phyloP scores from a whole-genome alignment of 208 protist genomes.

The Wallacemonas sp. region DNA sequence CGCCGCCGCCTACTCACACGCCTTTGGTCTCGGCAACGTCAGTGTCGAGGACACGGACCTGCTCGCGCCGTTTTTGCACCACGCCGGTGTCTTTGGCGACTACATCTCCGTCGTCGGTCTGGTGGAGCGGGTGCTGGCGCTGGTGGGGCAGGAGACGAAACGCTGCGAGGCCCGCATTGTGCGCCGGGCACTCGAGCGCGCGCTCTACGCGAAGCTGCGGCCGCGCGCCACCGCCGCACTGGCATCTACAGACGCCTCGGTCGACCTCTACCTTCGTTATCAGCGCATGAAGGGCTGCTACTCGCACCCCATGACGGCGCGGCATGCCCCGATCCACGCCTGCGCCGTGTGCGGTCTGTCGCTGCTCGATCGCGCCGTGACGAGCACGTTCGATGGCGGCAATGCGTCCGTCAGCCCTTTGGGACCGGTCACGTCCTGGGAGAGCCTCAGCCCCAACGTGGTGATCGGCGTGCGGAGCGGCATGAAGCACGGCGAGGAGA shows the following conservation, averaged over 20 bases:
- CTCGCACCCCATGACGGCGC: constrained; percentile 8
- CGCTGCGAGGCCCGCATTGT: constrained; percentile 45
- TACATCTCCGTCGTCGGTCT: constrained; percentile 28
- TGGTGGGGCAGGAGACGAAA: constrained; percentile 31
- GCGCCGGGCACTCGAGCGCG: constrained; percentile 36
- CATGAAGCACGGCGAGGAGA: constrained; percentile 3
- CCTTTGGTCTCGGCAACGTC: constrained; percentile 1
- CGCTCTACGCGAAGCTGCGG: constrained; percentile 7
- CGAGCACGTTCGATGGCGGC: background rate
- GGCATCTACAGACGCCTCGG: background rate
- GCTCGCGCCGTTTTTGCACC: constrained; percentile 12
- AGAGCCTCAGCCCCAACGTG: background rate
- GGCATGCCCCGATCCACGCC: constrained; percentile 41
- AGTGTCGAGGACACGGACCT: constrained; percentile 1
- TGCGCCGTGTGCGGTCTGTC: constrained; percentile 75
- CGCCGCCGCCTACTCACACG: constrained; percentile 9
- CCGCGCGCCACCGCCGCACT: background rate
- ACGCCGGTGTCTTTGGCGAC: constrained; percentile 7
- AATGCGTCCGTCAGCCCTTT: background rate
- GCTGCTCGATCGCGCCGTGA: constrained; percentile 33
- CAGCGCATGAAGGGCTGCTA: constrained; percentile 1
- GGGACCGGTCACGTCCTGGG: constrained; percentile 4
- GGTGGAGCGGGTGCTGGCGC: constrained; percentile 35
- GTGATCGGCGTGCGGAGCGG: constrained; percentile 7
- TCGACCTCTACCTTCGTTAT: constrained; percentile 9